Evolutionary conservation across 176 grass and related monocot genomes (phyloP).

Genomic region (Bolboschoenus planiculmis): DNA sequence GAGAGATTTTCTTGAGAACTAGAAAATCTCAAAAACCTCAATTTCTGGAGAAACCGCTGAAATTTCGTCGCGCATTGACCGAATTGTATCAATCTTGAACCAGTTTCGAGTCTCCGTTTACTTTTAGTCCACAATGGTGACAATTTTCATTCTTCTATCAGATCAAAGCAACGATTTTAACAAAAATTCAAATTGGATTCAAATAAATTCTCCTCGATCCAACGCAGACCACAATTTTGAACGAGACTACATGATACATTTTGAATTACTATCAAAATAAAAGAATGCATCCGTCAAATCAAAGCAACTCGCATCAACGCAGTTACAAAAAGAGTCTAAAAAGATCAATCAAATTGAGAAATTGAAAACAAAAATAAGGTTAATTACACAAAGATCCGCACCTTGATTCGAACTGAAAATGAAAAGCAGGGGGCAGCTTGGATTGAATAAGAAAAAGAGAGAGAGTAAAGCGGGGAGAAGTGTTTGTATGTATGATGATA

Average conservation of each 20-base stretch:
- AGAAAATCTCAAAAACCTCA: background rate
- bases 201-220: background rate
- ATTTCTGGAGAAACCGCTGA: too few relatives aligned
- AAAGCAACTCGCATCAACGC: background rate
- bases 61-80: background rate
- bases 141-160: background rate
- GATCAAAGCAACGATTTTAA: background rate
- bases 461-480: constrained; percentile 13
- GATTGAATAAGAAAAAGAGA: background rate
- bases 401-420: constrained; percentile 10
- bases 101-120: background rate
- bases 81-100: background rate
- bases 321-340: background rate
- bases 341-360: constrained; percentile 15
- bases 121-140: background rate
- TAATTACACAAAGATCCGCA: constrained; percentile 10
- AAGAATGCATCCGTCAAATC: background rate
- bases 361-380: background rate
- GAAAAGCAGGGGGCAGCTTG: background rate
- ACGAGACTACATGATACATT: background rate
- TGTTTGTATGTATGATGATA: background rate
- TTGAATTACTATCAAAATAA: background rate
- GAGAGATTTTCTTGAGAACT: background rate
- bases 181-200: background rate
- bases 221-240: background rate